Evolutionary conservation across 768 basidiomycete species (phyloP).

Genomic region (Boletus reticuloceps): DNA sequence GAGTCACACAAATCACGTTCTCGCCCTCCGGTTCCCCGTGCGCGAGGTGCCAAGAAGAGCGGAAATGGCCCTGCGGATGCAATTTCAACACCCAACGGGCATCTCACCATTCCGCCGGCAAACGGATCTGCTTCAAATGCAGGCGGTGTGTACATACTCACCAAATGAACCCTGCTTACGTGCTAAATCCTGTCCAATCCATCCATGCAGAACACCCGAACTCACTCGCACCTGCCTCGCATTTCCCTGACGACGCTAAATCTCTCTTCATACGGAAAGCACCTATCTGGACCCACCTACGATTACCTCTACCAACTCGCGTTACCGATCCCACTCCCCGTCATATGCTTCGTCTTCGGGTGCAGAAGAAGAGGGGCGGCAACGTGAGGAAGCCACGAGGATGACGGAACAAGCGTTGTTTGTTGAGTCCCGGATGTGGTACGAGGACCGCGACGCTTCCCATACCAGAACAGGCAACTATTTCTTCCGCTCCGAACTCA

Average conservation of each 20-base stretch:
- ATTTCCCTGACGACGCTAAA: conserved; percentile 24
- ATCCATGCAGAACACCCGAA: conserved; percentile 14
- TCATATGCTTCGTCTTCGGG: conserved; percentile 17
- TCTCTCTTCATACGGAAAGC: conserved; percentile 29
- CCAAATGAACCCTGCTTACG: background rate
- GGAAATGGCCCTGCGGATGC: background rate
- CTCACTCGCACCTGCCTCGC: conserved; percentile 16
- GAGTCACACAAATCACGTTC: conserved; percentile 27
- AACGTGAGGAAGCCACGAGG: conserved; percentile 23
- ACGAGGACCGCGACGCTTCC: conserved; percentile 37
- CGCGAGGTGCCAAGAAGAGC: conserved; percentile 3
- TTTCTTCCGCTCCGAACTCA: no score
- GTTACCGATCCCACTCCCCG: conserved; percentile 17
- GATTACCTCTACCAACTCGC: conserved; percentile 16
- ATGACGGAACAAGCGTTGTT: conserved; percentile 17
- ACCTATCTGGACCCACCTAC: conserved; percentile 26
- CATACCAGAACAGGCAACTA: conserved; percentile 1
- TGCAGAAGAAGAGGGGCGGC: conserved; percentile 20
- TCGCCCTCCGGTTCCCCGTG: conserved; percentile 6
- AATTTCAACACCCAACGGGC: background rate
- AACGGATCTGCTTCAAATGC: conserved; percentile 9
- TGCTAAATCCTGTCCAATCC: conserved; percentile 10
- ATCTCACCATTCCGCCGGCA: conserved; percentile 2
- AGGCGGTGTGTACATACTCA: conserved; percentile 25
- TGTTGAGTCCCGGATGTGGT: conserved; percentile 23